A percentile compares a stretch with the other conserved stretches of the same genome.
Conservation (phyloP, 257 asterid genomes). For the Gentiana dahurica region DNA sequence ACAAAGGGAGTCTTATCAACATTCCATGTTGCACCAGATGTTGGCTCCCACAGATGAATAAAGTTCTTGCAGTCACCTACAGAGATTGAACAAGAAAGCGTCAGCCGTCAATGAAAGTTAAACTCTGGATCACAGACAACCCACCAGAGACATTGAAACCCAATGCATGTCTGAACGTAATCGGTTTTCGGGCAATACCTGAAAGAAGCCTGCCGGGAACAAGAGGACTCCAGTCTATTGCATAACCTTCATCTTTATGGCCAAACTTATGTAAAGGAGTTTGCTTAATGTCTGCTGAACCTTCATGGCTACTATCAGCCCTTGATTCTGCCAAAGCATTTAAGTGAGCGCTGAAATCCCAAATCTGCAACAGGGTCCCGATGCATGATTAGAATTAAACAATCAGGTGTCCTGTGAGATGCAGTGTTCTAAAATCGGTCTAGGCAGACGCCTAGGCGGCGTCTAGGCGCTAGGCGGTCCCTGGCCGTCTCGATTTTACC, state of each 20-base stretch:
- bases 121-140: not conserved
- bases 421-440: no score
- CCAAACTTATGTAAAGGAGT: conserved; percentile 68
- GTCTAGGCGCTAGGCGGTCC: no score
- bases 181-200: conserved; percentile 28
- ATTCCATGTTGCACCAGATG: conserved; percentile 70
- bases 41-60: conserved; percentile 92
- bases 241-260: conserved; percentile 95
- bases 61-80: conserved; percentile 77
- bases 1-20: conserved; percentile 35
- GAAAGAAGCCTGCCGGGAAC: conserved; percentile 86
- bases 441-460: no score
- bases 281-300: conserved; percentile 39
- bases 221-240: conserved; percentile 92
- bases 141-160: not conserved
- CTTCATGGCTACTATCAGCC: conserved; percentile 33
- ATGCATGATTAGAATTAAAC: conserved; percentile 4
- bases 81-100: not conserved
- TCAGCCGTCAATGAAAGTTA: not conserved
- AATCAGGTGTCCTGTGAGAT: not conserved
- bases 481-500: no score
- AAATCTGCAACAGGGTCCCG: conserved; percentile 37
- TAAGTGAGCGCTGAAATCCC: conserved; percentile 86
- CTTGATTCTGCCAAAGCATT: conserved; percentile 57
- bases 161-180: not conserved